Conservation (phyloP, 129 eudicot species). For the Lactuca sativa region DNA sequence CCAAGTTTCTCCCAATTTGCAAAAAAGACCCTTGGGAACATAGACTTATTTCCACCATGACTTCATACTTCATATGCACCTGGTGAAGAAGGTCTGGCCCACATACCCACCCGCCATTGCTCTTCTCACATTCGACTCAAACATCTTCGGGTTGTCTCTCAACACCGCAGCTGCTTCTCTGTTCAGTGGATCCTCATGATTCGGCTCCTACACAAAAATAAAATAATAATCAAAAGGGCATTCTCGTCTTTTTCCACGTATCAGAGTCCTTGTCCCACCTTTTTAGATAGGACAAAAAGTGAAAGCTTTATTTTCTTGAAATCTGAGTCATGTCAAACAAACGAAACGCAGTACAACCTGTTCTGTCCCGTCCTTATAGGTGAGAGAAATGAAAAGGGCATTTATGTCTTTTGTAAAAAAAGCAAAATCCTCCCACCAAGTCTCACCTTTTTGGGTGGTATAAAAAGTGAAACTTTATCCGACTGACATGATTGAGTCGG, state of each 20-base stretch:
- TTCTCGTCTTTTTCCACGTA: neutral
- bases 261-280: too few species aligned
- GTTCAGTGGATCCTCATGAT: slow-evolving; percentile 84
- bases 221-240: neutral
- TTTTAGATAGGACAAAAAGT: too few species aligned
- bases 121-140: slow-evolving; percentile 74
- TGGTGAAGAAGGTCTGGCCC: slow-evolving; percentile 60
- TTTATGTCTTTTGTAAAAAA: too few species aligned
- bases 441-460: too few species aligned
- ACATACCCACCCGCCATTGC: slow-evolving; percentile 89
- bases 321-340: too few species aligned
- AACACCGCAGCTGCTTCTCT: slow-evolving; percentile 82
- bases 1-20: slow-evolving; percentile 17
- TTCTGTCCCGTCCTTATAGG: too few species aligned
- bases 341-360: too few species aligned
- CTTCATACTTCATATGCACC: slow-evolving; percentile 43
- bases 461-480: too few species aligned
- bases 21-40: slow-evolving; percentile 25
- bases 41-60: slow-evolving; percentile 23
- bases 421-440: too few species aligned
- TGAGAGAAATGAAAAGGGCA: too few species aligned
- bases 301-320: too few species aligned
- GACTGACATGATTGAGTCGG: too few species aligned
- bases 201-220: slow-evolving; percentile 60
- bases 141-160: slow-evolving; percentile 78